Base-by-base conservation (phyloP, 805 yeast species). In the Candida loeiensis region DNA sequence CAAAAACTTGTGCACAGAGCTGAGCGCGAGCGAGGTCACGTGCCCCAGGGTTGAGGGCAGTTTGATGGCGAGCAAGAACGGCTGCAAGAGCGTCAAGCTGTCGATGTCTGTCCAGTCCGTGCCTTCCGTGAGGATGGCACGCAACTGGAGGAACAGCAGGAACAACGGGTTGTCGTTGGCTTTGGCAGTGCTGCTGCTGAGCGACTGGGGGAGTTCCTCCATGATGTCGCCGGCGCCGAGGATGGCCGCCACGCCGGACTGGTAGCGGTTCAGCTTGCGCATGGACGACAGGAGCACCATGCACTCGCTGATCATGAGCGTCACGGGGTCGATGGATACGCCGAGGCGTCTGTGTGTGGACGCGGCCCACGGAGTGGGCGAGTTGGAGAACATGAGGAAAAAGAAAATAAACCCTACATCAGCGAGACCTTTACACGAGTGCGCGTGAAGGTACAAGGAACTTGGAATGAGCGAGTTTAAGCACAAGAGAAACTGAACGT, bases 241-340 rank as follows among this genome's bases (percentile, higher is more conserved):
- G 21, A 91, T 78, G 4, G 95, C 87, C 7, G 96, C 91, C 27
- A 90, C 93, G 37, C 83, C 84, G 30, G 84, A 76, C 49, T 84
- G 83, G 47, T 85, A 77, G 47, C 85, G 74, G 36, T 53, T 53
- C 54, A 59, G 58, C 56, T 88, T 89, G 40, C 97, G 73, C 95
- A 93, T 88, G 16, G 93, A 89, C 14, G 95, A 82, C 14, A 91
- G 79, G 38, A 93, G 76, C 42, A 82, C 74, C 54, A 87, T 84
- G 59, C 96, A 88, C 66, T 93, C 98, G 56, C 85, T 85, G 45
- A 88, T 80, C 48, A 88, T 84, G 50, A 91, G 78, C 1, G 95
- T 84, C 41, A 83, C 74, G 11, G 95, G 85, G 59, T 86, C 90
- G 37, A 85, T 72, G 6, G 91, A 62, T 38, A 49, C 58, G 32